Base-by-base conservation (phyloP, 1,284 basidiomycete species). In the Ceratobasidium sp. region DNA sequence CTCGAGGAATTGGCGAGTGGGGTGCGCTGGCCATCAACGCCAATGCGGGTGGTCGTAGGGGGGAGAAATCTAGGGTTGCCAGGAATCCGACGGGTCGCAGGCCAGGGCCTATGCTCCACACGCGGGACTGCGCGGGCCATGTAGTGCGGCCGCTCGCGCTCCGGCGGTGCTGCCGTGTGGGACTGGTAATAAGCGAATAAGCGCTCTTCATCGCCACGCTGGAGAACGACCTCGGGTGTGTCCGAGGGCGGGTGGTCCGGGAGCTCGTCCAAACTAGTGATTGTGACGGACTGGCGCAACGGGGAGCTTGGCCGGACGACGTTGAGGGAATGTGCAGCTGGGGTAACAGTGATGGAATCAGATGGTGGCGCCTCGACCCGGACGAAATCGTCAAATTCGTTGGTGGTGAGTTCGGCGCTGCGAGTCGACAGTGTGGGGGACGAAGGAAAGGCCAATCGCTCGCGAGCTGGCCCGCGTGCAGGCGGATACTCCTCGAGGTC, bases 331-430 rank as follows among this genome's bases (percentile, higher is more conserved):
- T 58, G 31, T 4, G 54, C 51, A 29, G 24, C 22, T 7, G 37
- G 22, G 27, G 34, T 24, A 29, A 22, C 22, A 62, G 39, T 37
- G n/a, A 62, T 9, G 7, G 37, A 43, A 41, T 71, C 66, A 16
- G 66, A 43, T 16, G 37, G 66, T 9, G 66, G 66, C 16, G 54
- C 66, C 31, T 71, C 66, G n/a, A 71, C 43, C 14, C 66, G 66
- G 9, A 71, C 66, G n/a, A 71, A 71, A 48, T 71, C 66, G 39
- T 71, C 66, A 49, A 71, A 71, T 8, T 71, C 66, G 43, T 59
- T 71, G 1, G 65, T 51, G 9, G 49, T 16, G 7, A 24, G 46
- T 48, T 54, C 49, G 6, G 39, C 29, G 65, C 24, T 51, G 11
- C 49, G 49, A 16, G 51, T 16, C n/a, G 51, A 39, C 31, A 68